These are phyloP conservation scores for Lentinus brumalis DNA, from an alignment of 768 basidiomycete genomes.

Conservation along the genomic window DNA sequence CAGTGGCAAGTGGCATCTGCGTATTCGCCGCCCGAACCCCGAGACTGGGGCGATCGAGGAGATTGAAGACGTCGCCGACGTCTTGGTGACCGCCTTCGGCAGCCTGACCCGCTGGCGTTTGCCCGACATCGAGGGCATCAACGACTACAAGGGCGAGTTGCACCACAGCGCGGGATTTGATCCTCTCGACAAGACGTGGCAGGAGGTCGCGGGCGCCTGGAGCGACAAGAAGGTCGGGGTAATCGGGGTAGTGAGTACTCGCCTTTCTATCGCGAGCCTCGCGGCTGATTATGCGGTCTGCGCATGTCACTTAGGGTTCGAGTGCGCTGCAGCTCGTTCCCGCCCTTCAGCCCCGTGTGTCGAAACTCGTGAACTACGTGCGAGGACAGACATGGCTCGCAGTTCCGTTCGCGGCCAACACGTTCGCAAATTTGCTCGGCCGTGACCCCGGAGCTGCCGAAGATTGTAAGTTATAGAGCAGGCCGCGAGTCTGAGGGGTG, in stretches of 20 bases:
- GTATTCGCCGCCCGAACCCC: slow-evolving; percentile 33
- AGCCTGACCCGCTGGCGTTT: slow-evolving; percentile 60
- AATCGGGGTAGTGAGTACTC: slow-evolving; percentile 54
- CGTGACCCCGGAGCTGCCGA: slow-evolving; percentile 35
- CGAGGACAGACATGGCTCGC: slow-evolving; percentile 63
- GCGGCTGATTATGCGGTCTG: background rate
- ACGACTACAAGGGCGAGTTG: slow-evolving; percentile 56
- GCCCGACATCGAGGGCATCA: slow-evolving; percentile 64
- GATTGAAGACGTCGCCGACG: slow-evolving; percentile 55
- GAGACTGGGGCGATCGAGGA: slow-evolving; percentile 44
- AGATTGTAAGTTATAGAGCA: slow-evolving; percentile 42
- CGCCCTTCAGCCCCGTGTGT: slow-evolving; percentile 54
- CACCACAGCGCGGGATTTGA: slow-evolving; percentile 70
- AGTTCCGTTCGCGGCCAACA: slow-evolving; percentile 44
- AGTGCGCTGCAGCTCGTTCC: slow-evolving; percentile 64
- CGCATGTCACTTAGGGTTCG: slow-evolving; percentile 46
- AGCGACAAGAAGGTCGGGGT: slow-evolving; percentile 55
- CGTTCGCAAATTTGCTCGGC: slow-evolving; percentile 41
- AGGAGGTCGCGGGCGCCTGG: slow-evolving; percentile 51
- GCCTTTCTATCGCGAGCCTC: background rate
- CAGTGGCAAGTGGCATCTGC: slow-evolving; percentile 58
- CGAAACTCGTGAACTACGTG: slow-evolving; percentile 54
- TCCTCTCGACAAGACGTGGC: slow-evolving; percentile 37
- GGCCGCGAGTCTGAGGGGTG: background rate
- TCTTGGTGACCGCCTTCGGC: slow-evolving; percentile 58